phyloP scores from a whole-genome alignment of 495 filamentous ascomycete species.

The Glonium stellatum region DNA sequence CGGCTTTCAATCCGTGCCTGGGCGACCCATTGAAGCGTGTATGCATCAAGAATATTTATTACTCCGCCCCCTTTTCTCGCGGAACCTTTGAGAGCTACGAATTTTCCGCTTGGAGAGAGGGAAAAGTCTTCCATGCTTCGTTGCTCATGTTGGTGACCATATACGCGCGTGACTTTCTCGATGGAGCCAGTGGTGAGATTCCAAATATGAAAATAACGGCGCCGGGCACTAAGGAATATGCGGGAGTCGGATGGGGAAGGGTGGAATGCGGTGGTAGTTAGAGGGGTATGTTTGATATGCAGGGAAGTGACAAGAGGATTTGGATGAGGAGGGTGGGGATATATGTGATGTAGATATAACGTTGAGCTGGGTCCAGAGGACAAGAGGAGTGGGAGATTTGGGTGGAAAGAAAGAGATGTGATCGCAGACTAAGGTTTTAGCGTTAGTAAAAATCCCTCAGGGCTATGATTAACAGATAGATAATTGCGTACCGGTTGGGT shows the following conservation, averaged over 20 bases:
- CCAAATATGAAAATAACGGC: slow-evolving; percentile 93
- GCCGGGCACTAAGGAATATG: slow-evolving; percentile 77
- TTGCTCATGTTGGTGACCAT: slow-evolving; percentile 77
- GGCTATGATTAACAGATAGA: neutral
- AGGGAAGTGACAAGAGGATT: slow-evolving; percentile 86
- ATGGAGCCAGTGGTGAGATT: slow-evolving; percentile 72
- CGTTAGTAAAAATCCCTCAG: neutral
- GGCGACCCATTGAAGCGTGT: slow-evolving; percentile 81
- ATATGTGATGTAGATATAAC: slow-evolving; percentile 79
- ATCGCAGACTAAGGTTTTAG: slow-evolving; percentile 55
- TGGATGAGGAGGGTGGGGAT: slow-evolving; percentile 49
- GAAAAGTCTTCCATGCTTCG: slow-evolving; percentile 85
- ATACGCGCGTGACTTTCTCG: slow-evolving; percentile 68
- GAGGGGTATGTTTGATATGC: slow-evolving; percentile 72
- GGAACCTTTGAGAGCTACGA: slow-evolving; percentile 71
- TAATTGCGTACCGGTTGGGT: slow-evolving; percentile 45
- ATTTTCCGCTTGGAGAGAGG: slow-evolving; percentile 74
- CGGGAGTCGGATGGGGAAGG: slow-evolving; percentile 48
- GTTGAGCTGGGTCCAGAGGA: slow-evolving; percentile 79
- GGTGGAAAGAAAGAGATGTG: slow-evolving; percentile 82
- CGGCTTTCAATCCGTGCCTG: slow-evolving; percentile 75
- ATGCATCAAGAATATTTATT: slow-evolving; percentile 74
- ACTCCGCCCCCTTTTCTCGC: slow-evolving; percentile 76
- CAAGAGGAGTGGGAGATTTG: slow-evolving; percentile 75
- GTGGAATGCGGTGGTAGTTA: slow-evolving; percentile 73